These are phyloP conservation scores for Calocera cornea DNA, from an alignment of 768 basidiomycete genomes.

Conservation along the genomic window DNA sequence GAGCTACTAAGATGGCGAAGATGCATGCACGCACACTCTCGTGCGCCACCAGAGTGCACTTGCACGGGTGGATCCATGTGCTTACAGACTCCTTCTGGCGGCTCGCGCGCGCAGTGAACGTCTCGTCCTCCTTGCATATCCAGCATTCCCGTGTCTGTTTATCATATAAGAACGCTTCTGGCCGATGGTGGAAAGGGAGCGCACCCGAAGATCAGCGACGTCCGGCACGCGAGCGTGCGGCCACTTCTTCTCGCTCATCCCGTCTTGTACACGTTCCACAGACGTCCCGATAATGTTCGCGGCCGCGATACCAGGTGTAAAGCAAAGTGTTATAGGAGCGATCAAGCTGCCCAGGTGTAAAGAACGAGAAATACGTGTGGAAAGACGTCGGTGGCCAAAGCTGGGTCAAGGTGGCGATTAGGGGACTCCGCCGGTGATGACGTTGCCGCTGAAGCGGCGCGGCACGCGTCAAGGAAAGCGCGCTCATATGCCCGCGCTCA, in stretches of 20 bases:
- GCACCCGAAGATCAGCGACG: not conserved
- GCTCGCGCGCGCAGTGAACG: not conserved
- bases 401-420: no score
- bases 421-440: no score
- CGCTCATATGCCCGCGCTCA: no score
- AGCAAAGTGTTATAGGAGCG: no score
- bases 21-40: conserved; percentile 25
- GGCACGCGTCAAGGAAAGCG: no score
- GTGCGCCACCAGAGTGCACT: conserved; percentile 67
- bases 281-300: not conserved
- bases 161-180: no score
- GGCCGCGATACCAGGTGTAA: no score
- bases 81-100: conserved; percentile 30
- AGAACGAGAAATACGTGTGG: no score
- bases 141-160: conserved; percentile 2
- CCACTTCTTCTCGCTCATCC: not conserved
- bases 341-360: no score
- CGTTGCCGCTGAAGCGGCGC: no score
- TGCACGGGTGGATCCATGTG: conserved; percentile 68
- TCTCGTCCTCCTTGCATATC: conserved; percentile 4
- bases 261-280: not conserved
- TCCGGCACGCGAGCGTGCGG: not conserved
- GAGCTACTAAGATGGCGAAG: not conserved
- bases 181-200: not conserved
- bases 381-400: no score